phyloP scores from a whole-genome alignment of 2,329 filamentous ascomycete species.

The Seiridium unicorne region DNA sequence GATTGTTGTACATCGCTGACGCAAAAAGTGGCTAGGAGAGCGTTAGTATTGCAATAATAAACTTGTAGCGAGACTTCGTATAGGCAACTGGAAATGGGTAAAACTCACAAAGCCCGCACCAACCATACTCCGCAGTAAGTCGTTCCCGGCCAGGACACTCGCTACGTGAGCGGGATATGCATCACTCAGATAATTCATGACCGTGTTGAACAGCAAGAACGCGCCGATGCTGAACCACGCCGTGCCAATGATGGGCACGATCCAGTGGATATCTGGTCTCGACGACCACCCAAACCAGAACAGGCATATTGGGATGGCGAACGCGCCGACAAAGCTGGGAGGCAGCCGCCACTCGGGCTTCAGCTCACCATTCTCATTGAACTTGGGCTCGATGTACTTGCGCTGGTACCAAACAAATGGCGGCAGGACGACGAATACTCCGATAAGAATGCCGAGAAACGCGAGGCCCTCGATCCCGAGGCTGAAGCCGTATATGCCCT shows the following conservation, averaged over 20 bases:
- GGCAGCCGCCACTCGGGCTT: conserved; percentile 68
- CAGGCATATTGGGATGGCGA: conserved; percentile 53
- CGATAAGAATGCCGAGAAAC: conserved; percentile 47
- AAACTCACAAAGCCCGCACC: conserved; percentile 17
- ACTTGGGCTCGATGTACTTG: conserved; percentile 61
- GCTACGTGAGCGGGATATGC: conserved; percentile 19
- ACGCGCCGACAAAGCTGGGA: conserved; percentile 54
- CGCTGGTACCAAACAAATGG: conserved; percentile 64
- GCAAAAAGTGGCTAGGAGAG: conserved; percentile 17
- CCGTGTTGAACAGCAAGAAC: conserved; percentile 21
- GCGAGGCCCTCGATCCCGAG: conserved; percentile 44
- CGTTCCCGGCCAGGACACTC: conserved; percentile 21
- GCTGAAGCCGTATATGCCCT: conserved; percentile 47
- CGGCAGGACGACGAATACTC: conserved; percentile 45
- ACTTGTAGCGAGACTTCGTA: not conserved
- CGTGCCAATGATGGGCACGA: conserved; percentile 51
- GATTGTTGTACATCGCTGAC: conserved; percentile 15
- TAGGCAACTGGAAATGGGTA: not conserved
- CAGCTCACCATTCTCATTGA: conserved; percentile 52
- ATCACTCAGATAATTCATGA: conserved; percentile 23
- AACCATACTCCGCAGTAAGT: conserved; percentile 16
- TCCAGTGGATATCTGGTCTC: conserved; percentile 51
- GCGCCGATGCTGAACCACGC: conserved; percentile 37
- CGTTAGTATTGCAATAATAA: not conserved
- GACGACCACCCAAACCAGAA: conserved; percentile 60